phyloP scores from a whole-genome alignment of 129 eudicot genomes.

The Chrysanthemum makinoi region DNA sequence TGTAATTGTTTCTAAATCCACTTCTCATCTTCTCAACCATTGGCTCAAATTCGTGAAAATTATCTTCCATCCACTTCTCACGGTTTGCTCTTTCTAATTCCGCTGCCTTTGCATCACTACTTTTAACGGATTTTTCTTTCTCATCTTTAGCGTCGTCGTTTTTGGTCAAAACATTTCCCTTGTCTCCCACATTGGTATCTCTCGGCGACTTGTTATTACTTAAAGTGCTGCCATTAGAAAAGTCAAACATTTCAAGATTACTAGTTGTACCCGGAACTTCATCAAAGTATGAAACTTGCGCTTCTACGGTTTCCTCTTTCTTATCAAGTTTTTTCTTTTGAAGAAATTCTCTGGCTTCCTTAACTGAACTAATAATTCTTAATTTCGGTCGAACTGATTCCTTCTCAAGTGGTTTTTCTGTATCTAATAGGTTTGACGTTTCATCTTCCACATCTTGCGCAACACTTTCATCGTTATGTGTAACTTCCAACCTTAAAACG shows the following conservation, averaged over 20 bases:
- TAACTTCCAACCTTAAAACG: conserved; percentile 9
- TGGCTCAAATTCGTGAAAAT: conserved; percentile 84
- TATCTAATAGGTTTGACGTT: conserved; percentile 12
- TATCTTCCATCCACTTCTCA: conserved; percentile 79
- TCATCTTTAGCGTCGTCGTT: conserved; percentile 24
- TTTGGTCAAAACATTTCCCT: conserved; percentile 23
- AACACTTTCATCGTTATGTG: conserved; percentile 21
- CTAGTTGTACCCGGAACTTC: conserved; percentile 20
- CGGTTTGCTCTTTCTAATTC: conserved; percentile 31
- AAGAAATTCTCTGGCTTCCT: conserved; percentile 90
- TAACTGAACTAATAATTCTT: conserved; percentile 64
- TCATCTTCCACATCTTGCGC: conserved; percentile 10
- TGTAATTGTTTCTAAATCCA: conserved; percentile 74
- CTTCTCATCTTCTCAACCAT: conserved; percentile 62
- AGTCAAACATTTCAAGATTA: conserved; percentile 20
- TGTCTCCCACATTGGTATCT: conserved; percentile 9
- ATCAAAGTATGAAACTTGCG: conserved; percentile 13
- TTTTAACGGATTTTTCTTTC: conserved; percentile 17
- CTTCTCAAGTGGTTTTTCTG: conserved; percentile 23
- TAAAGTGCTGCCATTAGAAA: background rate
- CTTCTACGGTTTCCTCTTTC: conserved; percentile 31
- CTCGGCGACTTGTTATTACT: conserved; percentile 5
- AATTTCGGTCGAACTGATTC: conserved; percentile 33
- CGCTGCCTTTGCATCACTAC: conserved; percentile 23
- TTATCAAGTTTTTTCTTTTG: conserved; percentile 40